Evolutionary conservation across 352 stramenopile species (phyloP), one percentile per base, ranked within the genome.

Genomic region (Globisporangium paroecandrum): DNA sequence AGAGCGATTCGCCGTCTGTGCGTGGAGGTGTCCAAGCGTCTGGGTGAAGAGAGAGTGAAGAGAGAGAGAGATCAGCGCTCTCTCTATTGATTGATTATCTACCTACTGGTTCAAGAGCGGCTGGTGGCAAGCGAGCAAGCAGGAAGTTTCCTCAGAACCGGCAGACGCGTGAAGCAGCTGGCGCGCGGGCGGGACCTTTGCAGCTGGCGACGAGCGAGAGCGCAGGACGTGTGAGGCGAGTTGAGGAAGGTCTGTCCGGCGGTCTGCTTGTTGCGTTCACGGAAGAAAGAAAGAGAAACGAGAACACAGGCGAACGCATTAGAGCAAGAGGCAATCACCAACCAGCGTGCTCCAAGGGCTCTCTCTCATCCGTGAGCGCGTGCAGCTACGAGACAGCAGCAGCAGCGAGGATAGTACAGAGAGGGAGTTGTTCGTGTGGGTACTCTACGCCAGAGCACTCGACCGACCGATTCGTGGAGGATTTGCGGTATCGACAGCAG

Each of bases 121-220:
- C 43, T 22, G 43, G 18, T 22, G 18, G 18, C 43, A 51, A 51
- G 43, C 6, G 43, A 51, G 43, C 18, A 20, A 51, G 4, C 4
- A 6, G 6, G 43, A 51, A 51, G 41, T 49, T 49, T 49, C 15
- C 41, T 46, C 56, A 34, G 22, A 29, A 57, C 15, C 15, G 24
- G 10, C 53, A 58, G 24, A 58, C 53, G 53, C 25, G 29, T 59
- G 57, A 46, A 62, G 32, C 57, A 62, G 57, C 29, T 62, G 57
- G 57, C 32, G 15, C 29, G 57, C 6, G 32, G 41, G 36, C 12
- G 38, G 38, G 38, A 46, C 13, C 13, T 12, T 32, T 22, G 57
- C 57, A 62, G 57, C 57, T 51, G 32, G 32, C 20, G 41, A 49
- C 38, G 38, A 46, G 38, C 38, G 38, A 32, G 57, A 4, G 47